Evolutionary conservation across 305 asterid species (phyloP).

Genomic region (Stenogyne calaminthoides): DNA sequence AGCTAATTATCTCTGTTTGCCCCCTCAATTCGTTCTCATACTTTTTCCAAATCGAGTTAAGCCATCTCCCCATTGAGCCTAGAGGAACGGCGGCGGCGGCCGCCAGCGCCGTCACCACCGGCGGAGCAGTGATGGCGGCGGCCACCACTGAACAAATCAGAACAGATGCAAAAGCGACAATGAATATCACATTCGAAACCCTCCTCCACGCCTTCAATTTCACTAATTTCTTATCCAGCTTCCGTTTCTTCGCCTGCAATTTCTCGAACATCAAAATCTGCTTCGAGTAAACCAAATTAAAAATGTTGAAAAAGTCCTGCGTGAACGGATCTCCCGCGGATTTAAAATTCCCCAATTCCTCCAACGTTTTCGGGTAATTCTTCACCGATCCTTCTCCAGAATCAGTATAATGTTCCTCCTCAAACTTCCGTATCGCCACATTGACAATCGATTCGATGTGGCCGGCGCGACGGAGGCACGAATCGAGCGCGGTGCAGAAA

Average conservation of each 20-base stretch:
- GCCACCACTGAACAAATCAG: conserved; percentile 84
- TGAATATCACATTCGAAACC: conserved; percentile 68
- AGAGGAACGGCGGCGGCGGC: conserved; percentile 84
- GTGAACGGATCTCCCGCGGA: conserved; percentile 66
- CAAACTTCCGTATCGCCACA: conserved; percentile 56
- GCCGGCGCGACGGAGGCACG: conserved; percentile 58
- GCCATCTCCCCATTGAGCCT: conserved; percentile 85
- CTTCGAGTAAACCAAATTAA: conserved; percentile 47
- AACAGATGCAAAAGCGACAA: conserved; percentile 65
- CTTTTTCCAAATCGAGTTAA: conserved; percentile 69
- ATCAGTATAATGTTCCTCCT: conserved; percentile 45
- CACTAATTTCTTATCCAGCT: conserved; percentile 56
- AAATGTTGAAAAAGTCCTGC: conserved; percentile 53
- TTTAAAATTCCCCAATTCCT: conserved; percentile 58
- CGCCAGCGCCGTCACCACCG: conserved; percentile 76
- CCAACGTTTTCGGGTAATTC: conserved; percentile 50
- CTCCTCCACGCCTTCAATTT: conserved; percentile 59
- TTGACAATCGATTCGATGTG: conserved; percentile 51
- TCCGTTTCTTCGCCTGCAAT: conserved; percentile 50
- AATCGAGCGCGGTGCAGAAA: conserved; percentile 73
- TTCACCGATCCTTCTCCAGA: conserved; percentile 26
- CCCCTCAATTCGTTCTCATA: conserved; percentile 60
- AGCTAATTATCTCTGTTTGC: conserved; percentile 55
- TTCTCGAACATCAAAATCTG: conserved; percentile 60
- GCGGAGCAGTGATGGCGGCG: conserved; percentile 84